Evolutionary conservation across 2,329 filamentous ascomycete species (phyloP).

Genomic region (Stachybotrys chlorohalonatus): DNA sequence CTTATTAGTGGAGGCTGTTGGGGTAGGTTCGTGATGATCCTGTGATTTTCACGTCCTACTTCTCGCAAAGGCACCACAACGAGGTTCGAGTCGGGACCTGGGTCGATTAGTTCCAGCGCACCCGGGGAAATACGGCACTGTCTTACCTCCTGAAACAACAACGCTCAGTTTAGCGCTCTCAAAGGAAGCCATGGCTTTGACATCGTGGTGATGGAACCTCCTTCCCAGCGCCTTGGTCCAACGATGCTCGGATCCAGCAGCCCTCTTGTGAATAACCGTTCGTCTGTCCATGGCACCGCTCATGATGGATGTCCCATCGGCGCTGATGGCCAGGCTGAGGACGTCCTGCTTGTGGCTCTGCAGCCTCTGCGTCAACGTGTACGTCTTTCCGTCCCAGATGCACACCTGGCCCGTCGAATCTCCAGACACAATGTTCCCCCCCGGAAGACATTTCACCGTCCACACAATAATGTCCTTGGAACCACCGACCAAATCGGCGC

Average conservation of each 20-base stretch:
- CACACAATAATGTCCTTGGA: constrained; percentile 84
- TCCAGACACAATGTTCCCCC: constrained; percentile 85
- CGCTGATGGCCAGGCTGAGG: constrained; percentile 73
- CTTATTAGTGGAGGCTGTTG: constrained; percentile 67
- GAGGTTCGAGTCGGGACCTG: constrained; percentile 78
- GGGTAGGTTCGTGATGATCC: constrained; percentile 74
- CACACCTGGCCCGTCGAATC: constrained; percentile 91
- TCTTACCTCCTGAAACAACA: constrained; percentile 78
- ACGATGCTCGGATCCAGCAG: constrained; percentile 48
- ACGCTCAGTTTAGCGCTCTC: constrained; percentile 79
- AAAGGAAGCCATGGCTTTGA: constrained; percentile 87
- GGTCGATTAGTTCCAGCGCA: constrained; percentile 1
- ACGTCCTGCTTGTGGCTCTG: constrained; percentile 85
- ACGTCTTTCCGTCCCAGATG: constrained; percentile 90
- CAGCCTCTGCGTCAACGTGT: constrained; percentile 77
- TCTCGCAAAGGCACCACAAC: constrained; percentile 67
- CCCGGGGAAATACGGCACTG: no score
- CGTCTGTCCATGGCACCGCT: constrained; percentile 88
- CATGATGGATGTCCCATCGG: constrained; percentile 72
- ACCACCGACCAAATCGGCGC: constrained; percentile 65
- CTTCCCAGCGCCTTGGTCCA: constrained; percentile 86
- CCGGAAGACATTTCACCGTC: constrained; percentile 80
- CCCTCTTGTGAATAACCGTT: constrained; percentile 72
- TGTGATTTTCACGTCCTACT: constrained; percentile 74
- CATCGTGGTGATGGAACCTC: constrained; percentile 85